Base-by-base conservation (phyloP, 2,329 filamentous ascomycete species). In the Fusarium sp. region DNA sequence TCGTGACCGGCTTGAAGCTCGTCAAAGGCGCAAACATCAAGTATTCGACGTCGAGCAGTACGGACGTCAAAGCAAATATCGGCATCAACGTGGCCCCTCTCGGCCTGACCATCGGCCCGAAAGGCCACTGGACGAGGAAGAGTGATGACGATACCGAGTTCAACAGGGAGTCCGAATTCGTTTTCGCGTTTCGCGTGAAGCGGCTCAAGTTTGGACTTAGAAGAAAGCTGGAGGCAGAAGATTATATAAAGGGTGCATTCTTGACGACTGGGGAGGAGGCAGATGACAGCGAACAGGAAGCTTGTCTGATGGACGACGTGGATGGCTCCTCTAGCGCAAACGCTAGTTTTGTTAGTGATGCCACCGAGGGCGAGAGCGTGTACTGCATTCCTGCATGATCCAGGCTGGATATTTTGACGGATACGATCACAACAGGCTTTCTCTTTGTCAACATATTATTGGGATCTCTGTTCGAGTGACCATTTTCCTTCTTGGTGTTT, bases 21-120 rank as follows among this genome's bases (percentile, higher is more conserved):
- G 55, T 58, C 44, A 58, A 58, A 20, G 55, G 55, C n/a, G 55
- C 55, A 13, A 20, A 17, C 3, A 58, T 58, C 33, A 58, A 33
- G 8, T 50, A 58, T 6, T 26, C 44, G n/a, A 26, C 15, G 7
- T 58, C 35, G 5, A 13, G 38, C n/a, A 26, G 3, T 6, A 41
- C 55, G 1, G 48, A 37, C 3, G 44, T 9, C 26, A 58, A 50
- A 50, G 55, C 42, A 2, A 58, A 50, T 20, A 17, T 58, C 7
- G 55, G 55, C 17, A 32, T 58, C 8, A 46, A 50, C 2, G 27
- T 58, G 26, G 6, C 55, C 5, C 8, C 23, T 7, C n/a, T 58
- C 7, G 55, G 44, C 3, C 48, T 27, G n/a, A 50, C 35, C 14
- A 49, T 58, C 40, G 55, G 55, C 8, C 55, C 55, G 2, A 58